Base-by-base conservation (phyloP, 2,329 filamentous ascomycete species). In the Stemphylium vesicarium region DNA sequence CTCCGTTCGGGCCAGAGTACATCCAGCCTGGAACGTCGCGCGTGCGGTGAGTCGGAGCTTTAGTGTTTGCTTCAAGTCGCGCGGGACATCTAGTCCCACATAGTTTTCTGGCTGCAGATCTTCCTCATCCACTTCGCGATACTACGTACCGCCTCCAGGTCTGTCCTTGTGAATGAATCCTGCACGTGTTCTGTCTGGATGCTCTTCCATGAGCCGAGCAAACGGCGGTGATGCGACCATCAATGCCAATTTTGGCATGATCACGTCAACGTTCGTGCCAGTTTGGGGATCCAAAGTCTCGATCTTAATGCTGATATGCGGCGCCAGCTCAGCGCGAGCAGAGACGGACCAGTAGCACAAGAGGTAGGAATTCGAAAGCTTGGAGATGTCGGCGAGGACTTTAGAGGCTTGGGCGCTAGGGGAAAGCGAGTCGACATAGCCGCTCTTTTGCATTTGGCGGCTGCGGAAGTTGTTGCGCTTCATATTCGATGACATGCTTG, bases 261-360 rank as follows among this genome's bases (percentile, higher is more conserved):
- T 24, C 33, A 53, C 33, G 7, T 22, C 18, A 15, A 46, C 33
- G 12, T 52, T 38, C 16, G 43, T 31, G 10, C 35, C 16, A 4
- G 38, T 37, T 4, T 48, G 24, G 7, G 4, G 22, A 24, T 24
- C 7, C 15, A 20, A 12, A 8, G 55, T 29, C 15, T 55, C 38
- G 35, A 59, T 15, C 7, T 35, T 41, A 31, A 56, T 49, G 10
- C 18, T 50, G 5, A 49, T 16, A 11, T 50, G 5, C 2, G 52
- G 18, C 4, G 22, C 22, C 5, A 52, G 36, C 26, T 56, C 56
- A 13, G 49, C 49, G 7, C 56, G 56, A 2, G 43, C 43, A 1
- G 48, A 46, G 5, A 31, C 26, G 18, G 52, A 56, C 52, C 56
- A 59, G 29, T 49, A 46, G 20, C 48, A 35, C 11, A 59, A 35